Evolutionary conservation across 768 basidiomycete species (phyloP).

Genomic region (Agaricus sinodeliciosus): DNA sequence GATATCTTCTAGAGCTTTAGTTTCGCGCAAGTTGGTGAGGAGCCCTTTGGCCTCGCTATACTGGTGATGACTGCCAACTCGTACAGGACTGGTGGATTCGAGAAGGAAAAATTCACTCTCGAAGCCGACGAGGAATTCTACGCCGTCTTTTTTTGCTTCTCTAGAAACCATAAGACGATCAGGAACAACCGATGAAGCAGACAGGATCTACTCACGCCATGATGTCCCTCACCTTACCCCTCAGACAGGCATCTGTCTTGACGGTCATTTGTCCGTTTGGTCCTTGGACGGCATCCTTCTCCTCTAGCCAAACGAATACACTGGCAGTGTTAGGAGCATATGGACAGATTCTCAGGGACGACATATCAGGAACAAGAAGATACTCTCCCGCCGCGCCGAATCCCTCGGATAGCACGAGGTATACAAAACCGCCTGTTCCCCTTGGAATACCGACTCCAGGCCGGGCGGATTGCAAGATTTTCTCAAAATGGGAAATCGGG

Average conservation of each 20-base stretch:
- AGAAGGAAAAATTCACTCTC: conserved; percentile 72
- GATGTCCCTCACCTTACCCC: conserved; percentile 46
- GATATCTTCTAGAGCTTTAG: conserved; percentile 50
- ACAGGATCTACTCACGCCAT: conserved; percentile 35
- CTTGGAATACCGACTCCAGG: conserved; percentile 48
- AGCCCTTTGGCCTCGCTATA: conserved; percentile 37
- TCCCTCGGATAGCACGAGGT: conserved; percentile 37
- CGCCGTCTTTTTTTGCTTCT: conserved; percentile 10
- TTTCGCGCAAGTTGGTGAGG: conserved; percentile 36
- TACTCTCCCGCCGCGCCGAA: conserved; percentile 52
- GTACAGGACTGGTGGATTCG: conserved; percentile 28
- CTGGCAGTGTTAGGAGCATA: conserved; percentile 57
- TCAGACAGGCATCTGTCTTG: conserved; percentile 53
- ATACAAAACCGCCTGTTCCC: conserved; percentile 45
- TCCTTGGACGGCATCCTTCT: conserved; percentile 37
- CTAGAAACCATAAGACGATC: neutral
- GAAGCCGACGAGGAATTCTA: conserved; percentile 59
- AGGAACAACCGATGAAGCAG: neutral
- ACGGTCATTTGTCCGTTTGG: conserved; percentile 25
- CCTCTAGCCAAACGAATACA: conserved; percentile 65
- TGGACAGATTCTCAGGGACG: conserved; percentile 42
- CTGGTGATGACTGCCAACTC: conserved; percentile 27
- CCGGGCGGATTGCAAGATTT: conserved; percentile 42
- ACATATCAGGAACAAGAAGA: conserved; percentile 50
- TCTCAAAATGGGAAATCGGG: conserved; percentile 45